Evolutionary conservation across 1,139 yeast species (phyloP).

Genomic region (Saccharomyces hybrid): DNA sequence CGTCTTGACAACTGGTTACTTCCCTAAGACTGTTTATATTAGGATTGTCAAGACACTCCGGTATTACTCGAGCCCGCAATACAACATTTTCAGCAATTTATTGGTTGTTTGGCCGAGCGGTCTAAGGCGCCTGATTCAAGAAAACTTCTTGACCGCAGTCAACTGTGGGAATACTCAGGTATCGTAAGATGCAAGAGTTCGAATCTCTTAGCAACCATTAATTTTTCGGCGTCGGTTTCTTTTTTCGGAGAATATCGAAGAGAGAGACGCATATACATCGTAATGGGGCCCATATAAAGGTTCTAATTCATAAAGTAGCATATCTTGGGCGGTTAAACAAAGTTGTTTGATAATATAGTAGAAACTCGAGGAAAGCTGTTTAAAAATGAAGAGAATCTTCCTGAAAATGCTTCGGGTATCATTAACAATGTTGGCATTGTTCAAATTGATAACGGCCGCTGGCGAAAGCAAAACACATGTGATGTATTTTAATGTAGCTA

Average conservation of each 20-base stretch:
- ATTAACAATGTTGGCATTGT: neutral
- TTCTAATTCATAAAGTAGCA: neutral
- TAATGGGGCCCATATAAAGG: neutral
- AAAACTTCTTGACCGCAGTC: no score
- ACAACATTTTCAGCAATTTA: no score
- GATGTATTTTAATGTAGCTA: constrained; percentile 12
- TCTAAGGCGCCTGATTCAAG: no score
- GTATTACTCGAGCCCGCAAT: no score
- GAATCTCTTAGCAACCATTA: no score
- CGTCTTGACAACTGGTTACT: no score
- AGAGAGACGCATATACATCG: constrained; percentile 16
- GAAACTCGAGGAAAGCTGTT: neutral
- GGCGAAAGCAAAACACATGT: constrained; percentile 6
- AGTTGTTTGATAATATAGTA: neutral
- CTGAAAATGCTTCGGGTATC: neutral
- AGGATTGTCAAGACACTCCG: no score
- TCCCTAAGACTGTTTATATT: no score
- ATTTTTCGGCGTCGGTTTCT: no score
- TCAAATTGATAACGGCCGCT: neutral
- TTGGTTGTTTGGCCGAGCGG: no score
- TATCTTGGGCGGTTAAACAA: neutral
- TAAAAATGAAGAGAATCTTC: neutral
- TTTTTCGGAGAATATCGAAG: constrained; percentile 24
- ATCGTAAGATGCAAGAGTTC: no score
- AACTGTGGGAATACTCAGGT: no score